A percentile compares a stretch with the other conserved stretches of the same genome.
phyloP scores from a whole-genome alignment of 2,329 filamentous ascomycete species.

The Pleoardoris graminearum region DNA sequence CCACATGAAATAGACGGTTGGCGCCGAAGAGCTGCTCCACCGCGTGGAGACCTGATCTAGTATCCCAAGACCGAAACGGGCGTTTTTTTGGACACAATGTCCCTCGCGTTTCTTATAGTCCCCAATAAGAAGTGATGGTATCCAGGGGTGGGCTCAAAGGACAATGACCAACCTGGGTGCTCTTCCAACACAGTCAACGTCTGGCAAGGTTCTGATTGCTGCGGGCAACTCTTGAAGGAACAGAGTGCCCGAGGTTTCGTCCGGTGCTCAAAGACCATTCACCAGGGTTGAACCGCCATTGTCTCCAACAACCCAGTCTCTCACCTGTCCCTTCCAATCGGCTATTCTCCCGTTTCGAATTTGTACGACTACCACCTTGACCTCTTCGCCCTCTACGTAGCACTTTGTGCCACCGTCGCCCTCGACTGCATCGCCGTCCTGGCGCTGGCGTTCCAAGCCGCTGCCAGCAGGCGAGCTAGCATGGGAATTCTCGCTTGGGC shows the following conservation, averaged over 20 bases:
- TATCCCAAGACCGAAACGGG: no score
- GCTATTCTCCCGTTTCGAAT: conserved; percentile 85
- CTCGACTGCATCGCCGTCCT: conserved; percentile 44
- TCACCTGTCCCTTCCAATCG: conserved; percentile 92
- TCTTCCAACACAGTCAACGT: no score
- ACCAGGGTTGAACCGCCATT: background rate
- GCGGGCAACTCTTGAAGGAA: no score
- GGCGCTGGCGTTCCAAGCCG: conserved; percentile 42
- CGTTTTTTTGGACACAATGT: no score
- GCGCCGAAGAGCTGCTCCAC: no score
- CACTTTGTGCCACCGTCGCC: conserved; percentile 59
- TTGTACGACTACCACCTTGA: conserved; percentile 82
- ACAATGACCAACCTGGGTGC: no score
- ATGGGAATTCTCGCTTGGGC: conserved; percentile 40
- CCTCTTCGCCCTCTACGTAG: conserved; percentile 80
- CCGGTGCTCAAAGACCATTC: conserved; percentile 4
- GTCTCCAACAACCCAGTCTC: conserved; percentile 64
- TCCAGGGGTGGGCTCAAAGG: no score
- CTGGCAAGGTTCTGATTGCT: no score
- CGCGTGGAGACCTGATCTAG: no score
- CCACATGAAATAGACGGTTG: background rate
- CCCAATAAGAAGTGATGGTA: no score
- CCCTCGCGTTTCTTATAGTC: no score
- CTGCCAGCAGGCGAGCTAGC: conserved; percentile 31
- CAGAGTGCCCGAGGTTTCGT: background rate